A percentile compares a stretch with the other conserved stretches of the same genome.
phyloP scores from a whole-genome alignment of 208 protist species.

The Naegleria lovaniensis region DNA sequence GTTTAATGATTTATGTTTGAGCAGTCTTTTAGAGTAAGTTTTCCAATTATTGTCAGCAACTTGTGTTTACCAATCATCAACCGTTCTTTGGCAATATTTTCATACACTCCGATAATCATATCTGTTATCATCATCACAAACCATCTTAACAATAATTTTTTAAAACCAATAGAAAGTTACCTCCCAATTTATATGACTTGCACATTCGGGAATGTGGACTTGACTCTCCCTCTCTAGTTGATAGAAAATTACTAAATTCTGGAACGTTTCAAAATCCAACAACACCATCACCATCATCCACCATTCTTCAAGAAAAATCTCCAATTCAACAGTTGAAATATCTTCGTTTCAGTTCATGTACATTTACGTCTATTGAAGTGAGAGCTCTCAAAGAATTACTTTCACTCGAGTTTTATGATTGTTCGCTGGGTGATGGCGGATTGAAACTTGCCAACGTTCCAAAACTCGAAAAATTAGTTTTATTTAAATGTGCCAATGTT shows the following conservation, averaged over 20 bases:
- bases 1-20: not conserved
- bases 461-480: not conserved
- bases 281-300: not conserved
- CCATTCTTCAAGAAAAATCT: not conserved
- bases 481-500: not conserved
- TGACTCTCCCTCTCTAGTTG: not conserved
- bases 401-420: not conserved
- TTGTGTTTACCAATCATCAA: no score
- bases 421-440: not conserved
- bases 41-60: no score
- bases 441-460: not conserved
- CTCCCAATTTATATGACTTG: not conserved
- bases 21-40: not conserved
- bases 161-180: not conserved
- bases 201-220: not conserved
- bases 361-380: not conserved
- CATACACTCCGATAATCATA: not conserved
- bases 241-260: not conserved
- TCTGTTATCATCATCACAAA: not conserved
- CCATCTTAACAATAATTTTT: not conserved
- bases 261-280: not conserved
- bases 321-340: not conserved
- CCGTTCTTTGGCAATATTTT: no score
- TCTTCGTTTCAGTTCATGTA: not conserved
- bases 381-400: not conserved